Percentiles rank a stretch among this genome's conserved stretches.
Conservation (phyloP, 179 eudicot genomes). For the Drosera spatulata region DNA sequence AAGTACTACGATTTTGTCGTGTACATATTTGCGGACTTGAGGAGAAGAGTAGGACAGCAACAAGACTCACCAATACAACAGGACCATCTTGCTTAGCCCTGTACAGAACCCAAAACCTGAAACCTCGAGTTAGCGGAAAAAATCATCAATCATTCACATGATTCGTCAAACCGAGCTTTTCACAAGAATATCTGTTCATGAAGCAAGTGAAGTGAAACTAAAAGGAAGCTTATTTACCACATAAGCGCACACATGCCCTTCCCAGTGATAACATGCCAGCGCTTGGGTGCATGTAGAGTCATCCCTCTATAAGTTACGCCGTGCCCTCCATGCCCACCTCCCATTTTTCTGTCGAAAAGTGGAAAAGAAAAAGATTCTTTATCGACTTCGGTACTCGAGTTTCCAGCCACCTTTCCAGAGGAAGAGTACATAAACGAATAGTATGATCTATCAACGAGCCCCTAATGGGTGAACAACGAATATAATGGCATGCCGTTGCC, state of each 20-base stretch:
- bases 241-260: not conserved
- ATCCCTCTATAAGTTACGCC: not conserved
- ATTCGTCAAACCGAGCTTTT: too few relatives aligned
- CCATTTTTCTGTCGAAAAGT: not conserved
- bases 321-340: not conserved
- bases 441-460: too few relatives aligned
- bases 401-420: too few relatives aligned
- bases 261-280: not conserved
- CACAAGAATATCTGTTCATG: not conserved
- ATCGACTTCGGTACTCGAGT: too few relatives aligned
- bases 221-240: not conserved
- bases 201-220: not conserved
- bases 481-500: too few relatives aligned
- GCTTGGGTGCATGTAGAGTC: not conserved
- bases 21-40: not conserved
- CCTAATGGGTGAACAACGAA: too few relatives aligned
- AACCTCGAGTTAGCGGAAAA: conserved; percentile 2
- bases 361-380: too few relatives aligned
- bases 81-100: conserved; percentile 98
- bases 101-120: conserved; percentile 95
- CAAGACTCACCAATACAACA: conserved; percentile 71
- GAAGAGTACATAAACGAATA: too few relatives aligned
- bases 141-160: too few relatives aligned
- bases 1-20: not conserved
- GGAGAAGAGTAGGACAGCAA: not conserved